Percentiles rank a stretch among this genome's conserved stretches.
Evolutionary conservation across 768 basidiomycete species (phyloP).

Genomic region (Amanita rimosa): DNA sequence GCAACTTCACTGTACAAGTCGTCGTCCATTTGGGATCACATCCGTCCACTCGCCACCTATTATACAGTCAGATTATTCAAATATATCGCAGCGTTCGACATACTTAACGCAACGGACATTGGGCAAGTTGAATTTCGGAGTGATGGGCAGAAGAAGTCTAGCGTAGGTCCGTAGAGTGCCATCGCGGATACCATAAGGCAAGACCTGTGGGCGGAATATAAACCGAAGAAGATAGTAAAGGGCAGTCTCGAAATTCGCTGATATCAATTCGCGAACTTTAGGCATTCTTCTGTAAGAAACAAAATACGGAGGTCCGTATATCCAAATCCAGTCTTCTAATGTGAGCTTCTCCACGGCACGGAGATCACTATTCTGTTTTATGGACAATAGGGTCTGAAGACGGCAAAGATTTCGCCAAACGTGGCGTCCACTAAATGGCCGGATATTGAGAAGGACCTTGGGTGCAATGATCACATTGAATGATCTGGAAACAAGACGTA

Average conservation of each 20-base stretch:
- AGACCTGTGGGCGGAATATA: background rate
- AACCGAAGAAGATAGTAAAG: background rate
- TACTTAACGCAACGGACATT: conserved; percentile 2
- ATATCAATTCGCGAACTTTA: background rate
- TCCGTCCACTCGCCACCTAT: background rate
- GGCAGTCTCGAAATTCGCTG: background rate
- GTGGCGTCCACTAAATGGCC: background rate
- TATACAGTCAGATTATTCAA: background rate
- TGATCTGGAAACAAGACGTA: background rate
- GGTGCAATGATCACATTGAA: background rate
- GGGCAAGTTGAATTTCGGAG: background rate
- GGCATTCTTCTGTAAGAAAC: background rate
- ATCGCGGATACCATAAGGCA: background rate
- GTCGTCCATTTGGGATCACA: conserved; percentile 1
- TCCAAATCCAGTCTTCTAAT: conserved; percentile 1
- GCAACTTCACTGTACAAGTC: background rate
- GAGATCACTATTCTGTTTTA: background rate
- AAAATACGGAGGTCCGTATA: background rate
- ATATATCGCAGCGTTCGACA: background rate
- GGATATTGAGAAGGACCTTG: background rate
- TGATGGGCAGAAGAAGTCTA: background rate
- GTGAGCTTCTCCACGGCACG: background rate
- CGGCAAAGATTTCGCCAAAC: background rate
- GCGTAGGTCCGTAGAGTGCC: background rate
- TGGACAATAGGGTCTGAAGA: background rate